These are phyloP conservation scores for Penicillium nucicola DNA, from an alignment of 495 filamentous ascomycete species.

Conservation along the genomic window DNA sequence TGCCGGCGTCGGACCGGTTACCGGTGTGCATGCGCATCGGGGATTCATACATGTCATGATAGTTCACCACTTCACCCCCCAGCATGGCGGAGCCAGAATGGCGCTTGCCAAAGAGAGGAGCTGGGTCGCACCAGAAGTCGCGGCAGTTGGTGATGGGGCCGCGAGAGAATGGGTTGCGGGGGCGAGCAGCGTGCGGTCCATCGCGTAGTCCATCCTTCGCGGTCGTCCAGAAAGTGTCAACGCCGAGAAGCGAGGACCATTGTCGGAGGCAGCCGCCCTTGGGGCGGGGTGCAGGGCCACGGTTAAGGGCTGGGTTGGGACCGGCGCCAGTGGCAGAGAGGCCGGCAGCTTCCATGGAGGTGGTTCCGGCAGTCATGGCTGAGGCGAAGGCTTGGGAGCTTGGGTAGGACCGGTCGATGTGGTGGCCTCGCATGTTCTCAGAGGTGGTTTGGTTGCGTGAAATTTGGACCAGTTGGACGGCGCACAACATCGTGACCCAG, in stretches of 20 bases:
- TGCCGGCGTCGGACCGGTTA: slow-evolving; percentile 14
- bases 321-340: slow-evolving; percentile 55
- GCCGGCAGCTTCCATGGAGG: slow-evolving; percentile 65
- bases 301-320: slow-evolving; percentile 40
- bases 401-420: slow-evolving; percentile 47
- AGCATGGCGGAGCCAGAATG: slow-evolving; percentile 72
- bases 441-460: slow-evolving; percentile 90
- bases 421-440: slow-evolving; percentile 83
- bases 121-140: slow-evolving; percentile 93
- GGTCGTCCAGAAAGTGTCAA: slow-evolving; percentile 87
- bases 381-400: slow-evolving; percentile 68
- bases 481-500: slow-evolving; percentile 94
- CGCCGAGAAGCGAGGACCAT: slow-evolving; percentile 79
- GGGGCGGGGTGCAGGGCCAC: slow-evolving; percentile 41
- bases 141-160: slow-evolving; percentile 83
- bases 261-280: slow-evolving; percentile 65
- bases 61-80: slow-evolving; percentile 77
- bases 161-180: slow-evolving; percentile 78
- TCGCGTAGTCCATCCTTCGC: slow-evolving; percentile 64
- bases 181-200: slow-evolving; percentile 43
- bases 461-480: slow-evolving; percentile 88
- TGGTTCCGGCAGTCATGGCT: slow-evolving; percentile 71
- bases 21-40: slow-evolving; percentile 62
- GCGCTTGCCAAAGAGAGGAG: slow-evolving; percentile 73
- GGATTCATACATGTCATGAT: slow-evolving; percentile 83